Evolutionary conservation across 768 basidiomycete species (phyloP), one percentile per base, ranked within the genome.

Genomic region (Lactifluus piperatus): DNA sequence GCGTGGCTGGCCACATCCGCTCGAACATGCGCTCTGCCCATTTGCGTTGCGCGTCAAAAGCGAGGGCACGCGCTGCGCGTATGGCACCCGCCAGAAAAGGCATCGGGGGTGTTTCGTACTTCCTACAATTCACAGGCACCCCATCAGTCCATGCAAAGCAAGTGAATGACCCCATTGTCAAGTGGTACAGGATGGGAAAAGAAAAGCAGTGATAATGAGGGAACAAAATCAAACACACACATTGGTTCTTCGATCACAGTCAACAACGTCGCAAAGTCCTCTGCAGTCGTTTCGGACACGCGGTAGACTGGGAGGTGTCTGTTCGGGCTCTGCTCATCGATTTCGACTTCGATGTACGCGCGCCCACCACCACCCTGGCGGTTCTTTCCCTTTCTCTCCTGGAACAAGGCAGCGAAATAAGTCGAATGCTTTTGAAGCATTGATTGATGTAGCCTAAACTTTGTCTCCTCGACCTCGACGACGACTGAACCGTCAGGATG

Each of bases 361-460:
- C 51, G 34, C 20, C 50, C 37, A 3, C 52, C 46, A 9, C 44
- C 29, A 10, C 41, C 11, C 32, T 7, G 44, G 4, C 41, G 54
- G 4, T 44, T 13, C n/a, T 36, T 5, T 29, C 43, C 6, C 53
- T 55, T 22, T 24, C 6, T 1, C 22, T 48, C 51, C n/a, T 52
- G 48, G 39, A 72, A 69, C 18, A 68, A 50, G 0, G 64, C 51
- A 1, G 67, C 64, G 45, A 79, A 77, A 65, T 70, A 76, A 8
- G 51, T 58, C 3, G n/a, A 73, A 13, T 71, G 62, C 34, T 58
- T 64, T 13, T 66, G 57, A 5, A 77, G 69, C n/a, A 66, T 67
- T 51, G 71, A 72, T 18, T 71, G 65, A n/a, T 75, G 71, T 16
- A 78, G 60, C 20, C 66, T 67, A 64, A 76, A 76, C 34, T 71